Percentiles rank a stretch among this genome's conserved stretches.
These are phyloP conservation scores for Ophiostoma fasciatum DNA, from an alignment of 2,329 filamentous ascomycete genomes.

Conservation along the genomic window DNA sequence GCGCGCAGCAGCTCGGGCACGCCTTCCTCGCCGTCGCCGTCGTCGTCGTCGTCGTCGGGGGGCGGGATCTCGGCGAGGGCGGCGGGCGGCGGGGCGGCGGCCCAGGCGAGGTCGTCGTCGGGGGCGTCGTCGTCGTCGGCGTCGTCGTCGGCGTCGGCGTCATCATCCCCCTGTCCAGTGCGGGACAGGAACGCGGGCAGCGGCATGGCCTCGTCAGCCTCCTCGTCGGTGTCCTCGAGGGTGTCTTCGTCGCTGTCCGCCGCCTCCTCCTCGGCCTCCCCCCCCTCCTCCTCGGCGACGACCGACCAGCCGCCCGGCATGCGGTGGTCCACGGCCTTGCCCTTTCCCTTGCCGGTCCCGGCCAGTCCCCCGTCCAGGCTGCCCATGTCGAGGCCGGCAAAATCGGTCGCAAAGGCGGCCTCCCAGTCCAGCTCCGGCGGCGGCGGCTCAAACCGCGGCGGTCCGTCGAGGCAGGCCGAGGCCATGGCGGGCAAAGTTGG, in stretches of 20 bases:
- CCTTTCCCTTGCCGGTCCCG: not conserved
- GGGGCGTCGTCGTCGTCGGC: not conserved
- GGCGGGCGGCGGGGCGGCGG: slow-evolving; percentile 29
- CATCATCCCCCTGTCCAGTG: slow-evolving; percentile 10
- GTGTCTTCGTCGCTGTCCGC: too few species aligned
- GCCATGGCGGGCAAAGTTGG: too few species aligned
- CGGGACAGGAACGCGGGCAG: too few species aligned
- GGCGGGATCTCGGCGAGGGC: slow-evolving; percentile 22
- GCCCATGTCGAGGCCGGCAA: not conserved
- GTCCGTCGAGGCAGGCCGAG: too few species aligned
- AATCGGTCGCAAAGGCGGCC: too few species aligned
- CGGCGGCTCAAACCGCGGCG: too few species aligned
- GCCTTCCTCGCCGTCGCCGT: slow-evolving; percentile 16
- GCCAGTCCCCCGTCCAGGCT: not conserved
- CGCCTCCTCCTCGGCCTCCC: too few species aligned
- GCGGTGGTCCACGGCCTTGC: not conserved
- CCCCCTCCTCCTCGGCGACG: too few species aligned
- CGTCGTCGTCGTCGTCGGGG: slow-evolving; percentile 18
- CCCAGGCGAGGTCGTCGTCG: slow-evolving; percentile 20
- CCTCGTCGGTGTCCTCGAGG: too few species aligned
- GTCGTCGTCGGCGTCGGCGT: not conserved
- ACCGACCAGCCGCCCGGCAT: too few species aligned
- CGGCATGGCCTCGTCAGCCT: too few species aligned
- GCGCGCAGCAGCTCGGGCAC: slow-evolving; percentile 25
- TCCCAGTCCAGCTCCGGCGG: too few species aligned